Base-by-base conservation (phyloP, 345 rosid genomes). In the Geranium brycei region DNA sequence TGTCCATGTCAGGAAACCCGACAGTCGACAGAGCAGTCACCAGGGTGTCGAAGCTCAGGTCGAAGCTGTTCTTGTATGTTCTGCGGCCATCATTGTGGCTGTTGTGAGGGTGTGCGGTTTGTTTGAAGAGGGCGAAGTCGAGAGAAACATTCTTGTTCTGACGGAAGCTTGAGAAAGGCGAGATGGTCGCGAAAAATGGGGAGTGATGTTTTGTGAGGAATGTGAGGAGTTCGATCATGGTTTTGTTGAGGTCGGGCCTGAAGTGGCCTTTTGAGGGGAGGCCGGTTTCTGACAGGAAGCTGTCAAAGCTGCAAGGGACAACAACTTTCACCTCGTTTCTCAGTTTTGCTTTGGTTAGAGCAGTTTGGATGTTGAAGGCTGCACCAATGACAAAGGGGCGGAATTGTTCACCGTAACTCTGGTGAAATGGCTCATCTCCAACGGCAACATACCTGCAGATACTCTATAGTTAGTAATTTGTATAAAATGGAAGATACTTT, bases 361-460 rank as follows among this genome's bases (percentile, higher is more conserved):
- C 95, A 64, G 77, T 66, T 73, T 89, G 95, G 75, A 91, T 78
- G 64, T 84, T 87, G 76, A 80, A 79, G 66, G 81, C 95, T 64
- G 95, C 91, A 64, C 98, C 95, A 51, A 85, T 75, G 57, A 87
- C 86, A 64, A 70, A 87, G 7, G 95, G 85, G 65, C n/a, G 83
- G 78, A 82, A 91, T 67, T 81, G 90, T 64, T 87, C 81, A 5
- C 85, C 82, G 59, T 87, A 78, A 62, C 80, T 80, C 64, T 23
- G 80, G 31, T 72, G 87, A 80, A 91, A 89, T 19, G 96, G 88
- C 58, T 91, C 98, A 64, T 91, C 91, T 65, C 98, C 96, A 65
- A 89, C 81, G 56, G 95, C 86, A 72, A 91, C 74, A 51, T 87
- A 81, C 83, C 96, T 91, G 78, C 7, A 75, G 68, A 68, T 19